Base-by-base conservation (phyloP, 768 basidiomycete genomes). In the Leucocoprinus leucothites region DNA sequence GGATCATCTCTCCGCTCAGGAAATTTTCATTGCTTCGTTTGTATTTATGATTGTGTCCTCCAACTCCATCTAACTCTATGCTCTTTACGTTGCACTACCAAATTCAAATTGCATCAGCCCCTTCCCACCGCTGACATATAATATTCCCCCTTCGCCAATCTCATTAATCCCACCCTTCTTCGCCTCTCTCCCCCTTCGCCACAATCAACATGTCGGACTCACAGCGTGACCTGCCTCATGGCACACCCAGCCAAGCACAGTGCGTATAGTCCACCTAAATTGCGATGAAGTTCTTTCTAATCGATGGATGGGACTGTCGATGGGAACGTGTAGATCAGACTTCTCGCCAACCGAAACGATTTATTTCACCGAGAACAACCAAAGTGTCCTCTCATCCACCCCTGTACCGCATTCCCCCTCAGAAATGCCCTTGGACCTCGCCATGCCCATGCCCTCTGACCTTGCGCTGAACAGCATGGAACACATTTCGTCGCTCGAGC, bases 401-500 rank as follows among this genome's bases (percentile, higher is more conserved):
- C 35, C 43, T 22, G 34, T 26, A 34, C 25, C 44, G 6, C n/a
- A 44, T 14, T 19, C 53, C 19, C 22, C 46, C 9, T n/a, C 45
- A 34, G 42, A 53, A 21, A 41, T 36, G 24, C 53, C 53, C 36
- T 47, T 55, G 53, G 53, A 58, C 22, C 49, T 51, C 49, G 42
- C 48, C 53, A 36, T 56, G 48, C 25, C 59, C 2, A 21, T 52
- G n/a, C 28, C 56, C n/a, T 49, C 42, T 7, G 54, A 61, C 28
- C 42, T 44, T 31, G 48, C 59, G 44, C 22, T 61, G 22, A 61
- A 53, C 46, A 63, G 59, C 49, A 57, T 65, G 16, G 66, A 68
- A 53, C 65, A 61, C 50, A 68, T 70, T 24, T 61, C 64, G 21
- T 59, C 60, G 9, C 66, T 70, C 24, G 69, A 70, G 45, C 64